Base-by-base conservation (phyloP, 495 filamentous ascomycete genomes). In the Aspergillus saccharolyticus region DNA sequence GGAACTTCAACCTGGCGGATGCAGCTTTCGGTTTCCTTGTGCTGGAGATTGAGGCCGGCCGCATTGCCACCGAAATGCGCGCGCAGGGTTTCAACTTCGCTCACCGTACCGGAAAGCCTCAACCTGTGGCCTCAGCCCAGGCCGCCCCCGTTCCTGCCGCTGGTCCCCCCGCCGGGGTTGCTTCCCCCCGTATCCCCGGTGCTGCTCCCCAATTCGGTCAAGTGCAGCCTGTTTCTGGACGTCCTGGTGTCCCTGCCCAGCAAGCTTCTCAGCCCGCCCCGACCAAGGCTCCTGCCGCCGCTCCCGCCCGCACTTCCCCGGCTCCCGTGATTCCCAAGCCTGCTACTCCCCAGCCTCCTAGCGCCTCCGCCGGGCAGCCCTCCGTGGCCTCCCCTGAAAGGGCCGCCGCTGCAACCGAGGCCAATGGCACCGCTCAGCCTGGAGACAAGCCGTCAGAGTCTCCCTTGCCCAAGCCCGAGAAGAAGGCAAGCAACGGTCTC, bases 61-160 rank as follows among this genome's bases (percentile, higher is more conserved):
- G 95, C 44, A 99, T 99, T 63, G 94, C 91, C 12, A 97, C 94
- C 0, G 94, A 97, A 72, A 99, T 97, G 93, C 83, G 90, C 59
- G 95, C 94, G 14, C 94, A 97, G 68, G 94, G 94, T 33, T 99
- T 99, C 85, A 99, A 99, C 80, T 99, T 99, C 69, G 88, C 95
- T 33, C 95, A 99, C 72, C 86, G 94, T 58, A 81, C 72, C 47
- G 77, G 77, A 42, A 81, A 81, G 67, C 73, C 75, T 54, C 63
- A 64, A 49, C 53, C 57, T 45, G 72, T 67, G 58, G 75, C 67
- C 50, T 67, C 62, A 53, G 50, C 52, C 24, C 77, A 72, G 53
- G 66, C 68, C 52, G 64, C 67, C 19, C 66, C 61, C 42, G 63
- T 64, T 21, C 64, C 76, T 21, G 72, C 69, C 19, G 71, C 79